These are phyloP conservation scores for Venturia pyrina DNA, from an alignment of 2,329 filamentous ascomycete species.

Conservation along the genomic window DNA sequence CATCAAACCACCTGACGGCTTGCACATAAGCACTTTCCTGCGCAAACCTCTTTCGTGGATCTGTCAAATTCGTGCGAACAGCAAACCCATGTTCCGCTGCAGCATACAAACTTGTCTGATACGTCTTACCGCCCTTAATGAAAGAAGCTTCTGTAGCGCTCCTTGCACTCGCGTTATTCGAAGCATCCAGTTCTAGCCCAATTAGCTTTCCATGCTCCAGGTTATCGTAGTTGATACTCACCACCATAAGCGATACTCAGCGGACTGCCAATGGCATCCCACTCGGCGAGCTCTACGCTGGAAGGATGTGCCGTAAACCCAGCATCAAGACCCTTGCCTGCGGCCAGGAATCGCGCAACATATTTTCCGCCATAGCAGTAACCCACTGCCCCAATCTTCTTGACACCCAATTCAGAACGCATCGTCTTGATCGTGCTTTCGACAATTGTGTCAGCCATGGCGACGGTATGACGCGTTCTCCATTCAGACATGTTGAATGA, in stretches of 20 bases:
- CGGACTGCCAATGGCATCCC: slow-evolving; percentile 55
- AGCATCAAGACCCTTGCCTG: slow-evolving; percentile 45
- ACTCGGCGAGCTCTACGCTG: slow-evolving; percentile 55
- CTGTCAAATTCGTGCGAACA: slow-evolving; percentile 22
- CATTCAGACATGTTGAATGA: slow-evolving; percentile 33
- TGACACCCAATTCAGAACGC: slow-evolving; percentile 33
- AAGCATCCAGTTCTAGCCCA: slow-evolving; percentile 16
- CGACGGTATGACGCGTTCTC: slow-evolving; percentile 34
- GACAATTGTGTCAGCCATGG: slow-evolving; percentile 38
- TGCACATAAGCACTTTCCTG: slow-evolving; percentile 25
- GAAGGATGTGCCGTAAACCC: slow-evolving; percentile 66
- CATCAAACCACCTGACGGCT: slow-evolving; percentile 26
- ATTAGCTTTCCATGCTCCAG: slow-evolving; percentile 5
- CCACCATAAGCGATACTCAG: slow-evolving; percentile 53
- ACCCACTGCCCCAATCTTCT: slow-evolving; percentile 54
- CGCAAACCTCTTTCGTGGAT: slow-evolving; percentile 22
- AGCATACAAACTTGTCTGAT: slow-evolving; percentile 23
- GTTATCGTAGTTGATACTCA: slow-evolving; percentile 21
- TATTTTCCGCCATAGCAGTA: slow-evolving; percentile 76
- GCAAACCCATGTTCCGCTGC: slow-evolving; percentile 26
- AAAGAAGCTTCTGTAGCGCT: slow-evolving; percentile 20
- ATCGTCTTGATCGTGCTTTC: slow-evolving; percentile 39
- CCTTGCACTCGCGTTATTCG: slow-evolving; percentile 15
- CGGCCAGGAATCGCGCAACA: slow-evolving; percentile 50
- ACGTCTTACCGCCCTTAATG: slow-evolving; percentile 21